Base-by-base conservation (phyloP, 306 rosid species). In the Hippophae gyantsensis region DNA sequence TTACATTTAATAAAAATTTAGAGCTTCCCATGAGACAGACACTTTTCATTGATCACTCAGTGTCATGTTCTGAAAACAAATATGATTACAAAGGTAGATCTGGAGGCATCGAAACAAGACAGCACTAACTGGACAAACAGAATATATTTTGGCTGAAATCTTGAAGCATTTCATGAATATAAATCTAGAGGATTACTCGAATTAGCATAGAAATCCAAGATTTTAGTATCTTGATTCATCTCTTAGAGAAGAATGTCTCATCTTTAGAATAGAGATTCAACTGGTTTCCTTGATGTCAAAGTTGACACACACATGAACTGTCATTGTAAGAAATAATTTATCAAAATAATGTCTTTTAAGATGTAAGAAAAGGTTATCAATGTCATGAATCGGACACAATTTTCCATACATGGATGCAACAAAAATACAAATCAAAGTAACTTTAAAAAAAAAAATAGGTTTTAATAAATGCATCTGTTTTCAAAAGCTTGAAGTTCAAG, bases 271-370 rank as follows among this genome's bases (percentile, higher is more conserved):
- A 84, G 82, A 18, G 85, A 58, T 50, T 56, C 79, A 63, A 73
- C 83, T 5, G 75, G 69, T 72, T 76, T 67, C n/a, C 71, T 64
- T 23, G 85, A 61, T 60, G 77, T 70, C 58, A 87, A 62, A 43
- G 64, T 58, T 54, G 97, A 87, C 72, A 90, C 90, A 26, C 81
- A 18, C 50, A 76, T 79, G 84, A 80, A 90, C 97, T 90, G 94
- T 64, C 72, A 81, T 11, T 44, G 43, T 42, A 47, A 78, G 38
- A 51, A 13, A 55, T 10, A 13, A 9, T 58, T 14, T 7, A 10
- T 42, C 13, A 69, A 69, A 12, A 57, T 57, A 11, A 2, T n/a
- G 18, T 7, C 7, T 7, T 23, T 11, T 2, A n/a, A 7, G 8
- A 1, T 49, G n/a, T 48, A 9, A 47, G 50, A 10, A 3, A 13